Evolutionary conservation across 116 monocot genomes (phyloP), one percentile per base, ranked within the genome.

Genomic region (Trichopus zeylanicus): DNA sequence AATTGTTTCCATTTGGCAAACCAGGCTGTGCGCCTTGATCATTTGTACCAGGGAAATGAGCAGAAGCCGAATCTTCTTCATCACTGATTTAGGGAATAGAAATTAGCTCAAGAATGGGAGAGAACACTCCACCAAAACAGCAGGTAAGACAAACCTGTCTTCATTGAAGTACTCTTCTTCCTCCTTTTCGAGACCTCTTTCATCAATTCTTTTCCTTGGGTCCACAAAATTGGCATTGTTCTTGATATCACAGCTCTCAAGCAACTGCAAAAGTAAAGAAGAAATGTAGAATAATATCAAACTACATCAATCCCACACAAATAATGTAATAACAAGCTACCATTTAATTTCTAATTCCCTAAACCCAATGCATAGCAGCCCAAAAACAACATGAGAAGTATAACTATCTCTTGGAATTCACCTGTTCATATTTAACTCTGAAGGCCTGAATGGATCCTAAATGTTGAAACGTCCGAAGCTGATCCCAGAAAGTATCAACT

Each of bases 131-230:
- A 34, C 26, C 1, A 39, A 75, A 46, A n/a, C 58, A 68, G 19
- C 21, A 27, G 1, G 47, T 28, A 4, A 46, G 20, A 32, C 67
- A 63, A 33, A 80, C 80, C 81, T 87, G 30, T 94, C 80, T 62
- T 82, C 93, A 42, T 94, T 89, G 37, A 94, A 94, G 47, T 94
- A 94, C 27, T 86, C 86, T 73, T 94, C 93, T 61, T 93, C 93
- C 65, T 94, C 93, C 58, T 89, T 94, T 47, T 89, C 93, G 58
- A 94, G 86, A 49, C 67, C 85, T 30, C 82, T 68, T 26, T 85
- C 79, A 63, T 77, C 86, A 6, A 61, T 33, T 28, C 69, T 76
- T 63, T 75, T 89, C 49, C 78, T 72, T 8, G 70, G 39, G 33
- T 73, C 79, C 31, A 46, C 60, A 6, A 18, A 21, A 29, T 30